Base-by-base conservation (phyloP, 1,284 basidiomycete genomes). In the Sporisorium reilianum region DNA sequence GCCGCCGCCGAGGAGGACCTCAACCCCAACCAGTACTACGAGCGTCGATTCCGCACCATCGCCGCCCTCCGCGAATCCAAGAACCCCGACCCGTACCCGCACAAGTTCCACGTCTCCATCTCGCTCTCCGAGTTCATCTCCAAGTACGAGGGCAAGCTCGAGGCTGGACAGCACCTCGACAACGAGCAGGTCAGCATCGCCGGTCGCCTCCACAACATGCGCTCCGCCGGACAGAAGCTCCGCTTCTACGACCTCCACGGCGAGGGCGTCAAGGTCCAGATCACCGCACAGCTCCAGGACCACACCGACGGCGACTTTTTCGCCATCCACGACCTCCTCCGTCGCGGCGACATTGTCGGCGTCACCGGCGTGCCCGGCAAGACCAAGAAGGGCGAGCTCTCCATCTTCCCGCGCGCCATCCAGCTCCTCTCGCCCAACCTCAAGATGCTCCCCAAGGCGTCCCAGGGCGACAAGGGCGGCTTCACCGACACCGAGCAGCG, bases 311-410 rank as follows among this genome's bases (percentile, higher is more conserved):
- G 83, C 55, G 86, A 88, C 6, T 99, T 96, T 85, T 86, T 89
- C 65, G 87, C 89, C 2, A 89, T 88, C 0, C 94, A 98, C 87
- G 91, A 93, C 61, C 87, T 93, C 67, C 94, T 99, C 89, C 92
- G 91, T 77, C 92, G 96, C 54, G 96, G 96, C 50, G 96, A 99
- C 86, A 92, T 99, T 80, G 92, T 99, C 73, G 96, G 96, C 78
- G 94, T 98, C 56, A 89, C 89, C 58, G 97, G 97, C 69, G 88
- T 88, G 4, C 95, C 96, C 2, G 91, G 92, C 6, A 93, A 97
- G 80, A 97, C 95, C 79, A 93, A 97, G 88, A 94, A 93, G 88
- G 95, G 95, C 75, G 97, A 98, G 86, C 90, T 99, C 48, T 96
- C 94, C 58, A 93, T 99, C 85, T 89, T 91, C 11, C 92, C 94